Percentiles rank a stretch among this genome's conserved stretches.
Conservation (phyloP, 2,329 filamentous ascomycete genomes). For the Colletotrichum orbiculare region DNA sequence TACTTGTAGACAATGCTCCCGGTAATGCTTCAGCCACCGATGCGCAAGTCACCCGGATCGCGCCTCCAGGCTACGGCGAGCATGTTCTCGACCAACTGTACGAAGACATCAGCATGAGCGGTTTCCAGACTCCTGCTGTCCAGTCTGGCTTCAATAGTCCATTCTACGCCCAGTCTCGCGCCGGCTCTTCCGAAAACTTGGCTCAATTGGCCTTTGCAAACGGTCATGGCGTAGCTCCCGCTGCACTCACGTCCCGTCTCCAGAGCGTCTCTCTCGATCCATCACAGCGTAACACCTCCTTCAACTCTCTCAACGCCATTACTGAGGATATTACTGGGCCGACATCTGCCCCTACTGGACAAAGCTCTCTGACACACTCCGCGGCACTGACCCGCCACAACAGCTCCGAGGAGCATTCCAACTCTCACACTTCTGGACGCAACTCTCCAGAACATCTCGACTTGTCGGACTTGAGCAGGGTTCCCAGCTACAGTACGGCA, state of each 20-base stretch:
- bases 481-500: slow-evolving; percentile 82
- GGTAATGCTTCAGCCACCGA: slow-evolving; percentile 58
- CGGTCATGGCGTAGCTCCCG: slow-evolving; percentile 58
- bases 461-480: slow-evolving; percentile 73
- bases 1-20: slow-evolving; percentile 73
- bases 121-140: slow-evolving; percentile 81
- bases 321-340: slow-evolving; percentile 58
- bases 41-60: slow-evolving; percentile 70
- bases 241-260: slow-evolving; percentile 71
- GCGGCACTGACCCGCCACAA: slow-evolving; percentile 63
- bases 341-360: slow-evolving; percentile 50
- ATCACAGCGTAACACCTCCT: slow-evolving; percentile 58
- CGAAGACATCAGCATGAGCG: slow-evolving; percentile 83
- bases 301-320: slow-evolving; percentile 54
- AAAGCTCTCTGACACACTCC: slow-evolving; percentile 56
- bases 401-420: slow-evolving; percentile 58
- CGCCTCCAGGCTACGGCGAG: slow-evolving; percentile 92
- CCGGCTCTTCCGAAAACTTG: slow-evolving; percentile 85
- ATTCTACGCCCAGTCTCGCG: slow-evolving; percentile 76
- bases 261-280: slow-evolving; percentile 73
- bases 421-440: slow-evolving; percentile 55
- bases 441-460: slow-evolving; percentile 69
- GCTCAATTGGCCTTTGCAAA: slow-evolving; percentile 59
- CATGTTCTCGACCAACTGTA: slow-evolving; percentile 92
- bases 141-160: slow-evolving; percentile 85